Base-by-base conservation (phyloP, 345 rosid genomes). In the Euphorbia tirucalli region DNA sequence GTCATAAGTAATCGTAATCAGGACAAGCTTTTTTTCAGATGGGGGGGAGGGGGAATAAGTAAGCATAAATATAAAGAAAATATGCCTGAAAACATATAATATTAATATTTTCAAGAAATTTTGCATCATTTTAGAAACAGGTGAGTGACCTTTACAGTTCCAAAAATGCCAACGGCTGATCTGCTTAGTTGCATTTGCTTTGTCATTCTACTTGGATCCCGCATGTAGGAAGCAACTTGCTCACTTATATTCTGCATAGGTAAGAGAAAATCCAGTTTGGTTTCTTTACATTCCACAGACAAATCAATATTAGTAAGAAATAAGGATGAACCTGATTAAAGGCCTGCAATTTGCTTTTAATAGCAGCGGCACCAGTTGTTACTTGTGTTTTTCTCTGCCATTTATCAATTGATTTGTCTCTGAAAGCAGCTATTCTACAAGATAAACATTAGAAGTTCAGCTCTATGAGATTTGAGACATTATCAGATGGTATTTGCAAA, bases 301-400 rank as follows among this genome's bases (percentile, higher is more conserved):
- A 66, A 37, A 72, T 35, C 44, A 32, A 56, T 19, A 49, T 57
- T 52, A 7, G 14, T 28, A 71, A 61, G 52, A 24, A 32, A 28
- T 3, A 37, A 59, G 50, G 63, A 58, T 76, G 66, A 80, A 95
- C 99, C 99, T 92, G 99, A 86, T 92, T 90, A 81, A 95, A 95
- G 70, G 97, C 99, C 0, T 90, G 91, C 69, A 92, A 84, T 78
- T 89, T 92, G 78, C 86, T 84, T 77, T 83, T 92, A 16, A 92
- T 85, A 61, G 99, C 97, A 71, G 97, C 96, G 63, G 92, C 93
- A 75, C 97, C 98, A 69, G 89, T 92, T 22, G 92, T 89, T 69
- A 95, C 91, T 72, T 87, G 93, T 44, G 98, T 84, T 85, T 89
- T 92, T 64, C 97, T 90, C 75, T 95, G 93, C 98, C 99, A 92